Conservation (phyloP, 2,329 filamentous ascomycete species). For the Colletotrichum sp. region DNA sequence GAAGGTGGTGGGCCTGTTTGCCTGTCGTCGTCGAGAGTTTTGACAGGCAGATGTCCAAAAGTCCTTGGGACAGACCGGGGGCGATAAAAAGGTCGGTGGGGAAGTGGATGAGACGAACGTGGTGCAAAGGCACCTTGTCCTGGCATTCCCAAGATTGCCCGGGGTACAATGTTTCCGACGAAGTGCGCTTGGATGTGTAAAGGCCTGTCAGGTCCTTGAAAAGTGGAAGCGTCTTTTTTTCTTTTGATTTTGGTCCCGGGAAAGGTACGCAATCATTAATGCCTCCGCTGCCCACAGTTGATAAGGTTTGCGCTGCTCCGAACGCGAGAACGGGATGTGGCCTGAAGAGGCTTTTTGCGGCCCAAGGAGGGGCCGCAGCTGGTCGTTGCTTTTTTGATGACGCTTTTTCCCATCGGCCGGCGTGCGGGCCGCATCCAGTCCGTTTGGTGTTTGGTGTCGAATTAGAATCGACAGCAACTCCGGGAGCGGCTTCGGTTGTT, state of each 20-base stretch:
- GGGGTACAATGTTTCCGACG: neutral
- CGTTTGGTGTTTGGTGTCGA: neutral
- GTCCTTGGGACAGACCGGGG: neutral
- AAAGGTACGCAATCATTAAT: neutral
- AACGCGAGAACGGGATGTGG: neutral
- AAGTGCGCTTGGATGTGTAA: neutral
- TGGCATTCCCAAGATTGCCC: neutral
- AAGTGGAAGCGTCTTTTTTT: neutral
- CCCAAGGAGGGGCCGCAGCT: neutral
- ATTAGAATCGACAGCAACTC: neutral
- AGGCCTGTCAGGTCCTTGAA: neutral
- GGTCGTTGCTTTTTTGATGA: neutral
- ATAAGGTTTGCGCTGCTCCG: conserved; percentile 1
- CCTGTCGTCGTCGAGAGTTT: neutral
- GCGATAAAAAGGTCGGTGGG: neutral
- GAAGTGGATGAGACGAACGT: conserved; percentile 9
- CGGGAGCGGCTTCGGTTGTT: neutral
- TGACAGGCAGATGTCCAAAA: neutral
- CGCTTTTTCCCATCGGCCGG: neutral
- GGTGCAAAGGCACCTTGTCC: neutral
- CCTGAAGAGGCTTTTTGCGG: neutral
- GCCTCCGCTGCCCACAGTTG: neutral
- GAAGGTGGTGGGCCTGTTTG: conserved; percentile 1
- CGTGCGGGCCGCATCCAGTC: neutral
- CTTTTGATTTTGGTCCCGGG: neutral